Conservation (phyloP, 75 land plant genomes). For the Isoetes taiwanensis region DNA sequence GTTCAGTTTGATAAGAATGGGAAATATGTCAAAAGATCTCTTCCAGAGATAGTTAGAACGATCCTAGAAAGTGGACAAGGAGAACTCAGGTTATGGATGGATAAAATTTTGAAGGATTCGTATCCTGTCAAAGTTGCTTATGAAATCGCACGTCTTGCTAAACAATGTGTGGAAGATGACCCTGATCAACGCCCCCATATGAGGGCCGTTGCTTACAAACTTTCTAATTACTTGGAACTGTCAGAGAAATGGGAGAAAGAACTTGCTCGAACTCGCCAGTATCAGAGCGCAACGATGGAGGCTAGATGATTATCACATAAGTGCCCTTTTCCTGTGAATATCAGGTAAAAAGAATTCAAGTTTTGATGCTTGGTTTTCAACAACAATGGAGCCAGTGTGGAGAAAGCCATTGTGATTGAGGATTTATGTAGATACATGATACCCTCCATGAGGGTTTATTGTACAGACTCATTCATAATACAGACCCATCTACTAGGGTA, state of each 20-base stretch:
- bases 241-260: constrained; percentile 5
- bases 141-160: neutral
- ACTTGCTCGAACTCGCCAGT: no score
- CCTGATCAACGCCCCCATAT: neutral
- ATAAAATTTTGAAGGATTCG: neutral
- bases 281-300: no score
- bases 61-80: neutral
- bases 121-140: neutral
- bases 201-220: neutral
- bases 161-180: neutral
- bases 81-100: constrained; percentile 6
- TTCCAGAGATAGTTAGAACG: neutral
- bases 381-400: no score
- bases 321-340: no score
- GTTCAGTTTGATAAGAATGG: neutral
- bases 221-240: neutral
- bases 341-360: no score
- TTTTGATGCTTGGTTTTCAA: no score
- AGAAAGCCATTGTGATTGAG: no score
- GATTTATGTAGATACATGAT: no score
- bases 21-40: neutral
- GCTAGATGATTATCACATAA: no score
- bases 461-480: no score
- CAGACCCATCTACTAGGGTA: no score
- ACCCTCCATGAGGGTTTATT: no score